These are phyloP conservation scores for Neonectria sp. DNA, from an alignment of 2,329 filamentous ascomycete species.

Conservation along the genomic window DNA sequence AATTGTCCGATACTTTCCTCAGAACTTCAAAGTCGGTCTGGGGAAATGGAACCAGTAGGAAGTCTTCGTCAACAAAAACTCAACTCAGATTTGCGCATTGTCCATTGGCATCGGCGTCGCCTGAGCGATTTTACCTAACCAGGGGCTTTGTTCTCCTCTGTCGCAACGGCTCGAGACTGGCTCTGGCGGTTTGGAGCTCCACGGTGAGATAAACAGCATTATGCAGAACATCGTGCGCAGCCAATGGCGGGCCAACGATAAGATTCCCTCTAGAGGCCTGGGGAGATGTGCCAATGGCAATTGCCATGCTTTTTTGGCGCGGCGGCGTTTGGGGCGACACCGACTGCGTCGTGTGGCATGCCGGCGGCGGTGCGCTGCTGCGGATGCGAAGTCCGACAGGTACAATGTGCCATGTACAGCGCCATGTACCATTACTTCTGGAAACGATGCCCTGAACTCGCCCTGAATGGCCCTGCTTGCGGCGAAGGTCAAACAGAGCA, in stretches of 20 bases:
- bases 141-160: slow-evolving; percentile 7
- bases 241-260: slow-evolving; percentile 52
- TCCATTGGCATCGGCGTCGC: background rate
- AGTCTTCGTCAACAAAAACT: slow-evolving; percentile 27
- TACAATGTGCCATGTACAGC: slow-evolving; percentile 2
- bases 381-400: background rate
- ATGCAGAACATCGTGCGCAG: slow-evolving; percentile 48
- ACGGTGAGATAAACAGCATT: slow-evolving; percentile 52
- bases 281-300: slow-evolving; percentile 33
- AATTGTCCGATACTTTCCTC: background rate
- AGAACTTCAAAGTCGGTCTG: slow-evolving; percentile 36
- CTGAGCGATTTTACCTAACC: slow-evolving; percentile 46
- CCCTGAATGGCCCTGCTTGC: slow-evolving; percentile 31
- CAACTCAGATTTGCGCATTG: slow-evolving; percentile 36
- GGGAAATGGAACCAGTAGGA: slow-evolving; percentile 34
- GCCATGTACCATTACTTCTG: slow-evolving; percentile 3
- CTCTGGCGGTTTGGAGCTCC: slow-evolving; percentile 26
- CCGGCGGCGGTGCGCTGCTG: background rate
- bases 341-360: slow-evolving; percentile 2
- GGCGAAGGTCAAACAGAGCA: slow-evolving; percentile 40
- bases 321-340: slow-evolving; percentile 34
- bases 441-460: background rate
- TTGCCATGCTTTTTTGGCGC: slow-evolving; percentile 42
- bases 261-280: slow-evolving; percentile 39
- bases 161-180: slow-evolving; percentile 40